Evolutionary conservation across 2,329 filamentous ascomycete species (phyloP).

Genomic region (Aspergillus pseudoglaucus): DNA sequence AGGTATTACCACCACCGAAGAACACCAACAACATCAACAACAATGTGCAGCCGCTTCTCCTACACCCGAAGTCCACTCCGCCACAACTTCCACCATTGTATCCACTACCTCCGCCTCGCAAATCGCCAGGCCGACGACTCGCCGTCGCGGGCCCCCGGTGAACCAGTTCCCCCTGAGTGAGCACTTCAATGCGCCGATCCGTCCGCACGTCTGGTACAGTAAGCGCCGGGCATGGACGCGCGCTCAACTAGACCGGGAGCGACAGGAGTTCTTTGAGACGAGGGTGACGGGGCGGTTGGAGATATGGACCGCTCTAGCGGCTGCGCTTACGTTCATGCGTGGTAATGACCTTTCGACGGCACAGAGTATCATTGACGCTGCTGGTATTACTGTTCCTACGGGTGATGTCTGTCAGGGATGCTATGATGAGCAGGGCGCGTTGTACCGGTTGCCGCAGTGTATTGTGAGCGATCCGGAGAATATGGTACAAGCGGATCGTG

Average conservation of each 20-base stretch:
- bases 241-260: conserved; percentile 61
- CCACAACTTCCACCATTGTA: conserved; percentile 8
- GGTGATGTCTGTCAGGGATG: conserved; percentile 65
- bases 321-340: conserved; percentile 63
- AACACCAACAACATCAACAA: conserved; percentile 10
- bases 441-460: conserved; percentile 63
- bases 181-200: conserved; percentile 65
- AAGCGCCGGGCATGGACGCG: conserved; percentile 63
- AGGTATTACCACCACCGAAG: too few relatives aligned
- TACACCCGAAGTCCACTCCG: conserved; percentile 6
- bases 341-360: conserved; percentile 59
- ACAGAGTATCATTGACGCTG: conserved; percentile 73
- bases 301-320: conserved; percentile 70
- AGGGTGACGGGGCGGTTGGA: conserved; percentile 69
- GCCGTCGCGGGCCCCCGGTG: conserved; percentile 10
- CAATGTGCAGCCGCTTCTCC: conserved; percentile 15
- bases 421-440: conserved; percentile 64
- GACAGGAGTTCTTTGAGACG: conserved; percentile 84
- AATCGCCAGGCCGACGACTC: conserved; percentile 6
- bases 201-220: conserved; percentile 60
- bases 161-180: conserved; percentile 36
- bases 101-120: conserved; percentile 9
- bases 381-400: conserved; percentile 66
- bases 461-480: conserved; percentile 64
- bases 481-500: conserved; percentile 27